Conservation (phyloP, 2,329 filamentous ascomycete genomes). For the Bisporella sp. region DNA sequence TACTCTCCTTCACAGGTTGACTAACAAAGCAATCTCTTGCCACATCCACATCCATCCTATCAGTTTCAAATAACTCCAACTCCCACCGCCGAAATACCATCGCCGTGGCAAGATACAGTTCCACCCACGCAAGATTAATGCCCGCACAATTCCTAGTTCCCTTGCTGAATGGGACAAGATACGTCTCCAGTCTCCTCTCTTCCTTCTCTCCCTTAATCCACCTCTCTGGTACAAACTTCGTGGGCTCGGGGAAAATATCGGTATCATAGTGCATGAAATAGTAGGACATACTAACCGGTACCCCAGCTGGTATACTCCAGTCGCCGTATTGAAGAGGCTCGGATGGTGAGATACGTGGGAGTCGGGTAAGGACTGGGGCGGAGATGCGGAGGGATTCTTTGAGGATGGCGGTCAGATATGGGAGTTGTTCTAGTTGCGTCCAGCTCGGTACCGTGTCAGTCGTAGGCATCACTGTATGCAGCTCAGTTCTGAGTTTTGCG, state of each 20-base stretch:
- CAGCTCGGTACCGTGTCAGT: not conserved
- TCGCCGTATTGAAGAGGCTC: not conserved
- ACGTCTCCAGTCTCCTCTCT: not conserved
- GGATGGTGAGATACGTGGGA: not conserved
- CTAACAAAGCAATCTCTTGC: too few relatives aligned
- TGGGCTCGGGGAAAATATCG: not conserved
- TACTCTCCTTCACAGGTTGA: too few relatives aligned
- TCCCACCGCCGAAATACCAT: too few relatives aligned
- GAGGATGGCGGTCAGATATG: not conserved
- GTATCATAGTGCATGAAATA: not conserved
- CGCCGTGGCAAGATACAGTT: too few relatives aligned
- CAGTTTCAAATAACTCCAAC: too few relatives aligned
- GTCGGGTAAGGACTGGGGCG: not conserved
- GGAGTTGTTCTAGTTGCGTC: not conserved
- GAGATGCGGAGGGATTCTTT: not conserved
- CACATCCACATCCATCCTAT: too few relatives aligned
- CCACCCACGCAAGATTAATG: not conserved
- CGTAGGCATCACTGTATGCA: not conserved
- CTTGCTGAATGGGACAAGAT: not conserved
- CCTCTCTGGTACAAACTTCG: not conserved
- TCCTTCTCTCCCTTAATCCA: not conserved
- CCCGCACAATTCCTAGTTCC: not conserved
- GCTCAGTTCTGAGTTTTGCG: not conserved
- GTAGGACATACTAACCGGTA: not conserved
- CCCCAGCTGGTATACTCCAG: not conserved